Base-by-base conservation (phyloP, 1,139 yeast genomes). In the Lodderomyces jiufengensis region DNA sequence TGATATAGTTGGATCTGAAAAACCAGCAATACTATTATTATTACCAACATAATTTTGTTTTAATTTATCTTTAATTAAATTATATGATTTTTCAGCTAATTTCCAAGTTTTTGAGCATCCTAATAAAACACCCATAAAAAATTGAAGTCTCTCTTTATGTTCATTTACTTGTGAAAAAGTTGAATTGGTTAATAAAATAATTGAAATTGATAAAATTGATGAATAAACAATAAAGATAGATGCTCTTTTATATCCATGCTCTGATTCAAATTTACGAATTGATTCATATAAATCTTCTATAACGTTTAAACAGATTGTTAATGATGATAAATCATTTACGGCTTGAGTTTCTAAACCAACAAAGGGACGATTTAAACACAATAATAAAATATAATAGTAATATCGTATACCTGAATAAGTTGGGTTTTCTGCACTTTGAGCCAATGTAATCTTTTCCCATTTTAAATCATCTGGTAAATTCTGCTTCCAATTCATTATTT, bases 321-420 rank as follows among this genome's bases (percentile, higher is more conserved):
- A 52, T 0, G 66, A 64, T 13, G 63, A 55, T 22, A 67, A 50
- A 37, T 44, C 40, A 13, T 41, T 36, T 12, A 48, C 38, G 2
- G 38, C 23, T 9, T 38, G 40, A 10, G 38, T 35, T 14, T 46
- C 46, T n/a, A 52, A 42, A 22, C 69, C 70, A 31, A 79, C 67
- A 47, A 78, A 78, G 1, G 84, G 84, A 31, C 81, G 62, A 50
- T 78, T 78, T 34, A 78, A 65, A 41, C 82, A 77, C 16, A 78
- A 58, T 6, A 74, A 54, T 5, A 77, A 66, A 29, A 78, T 73
- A 48, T 77, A 78, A 49, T 78, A 79, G 49, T 76, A 77, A 50
- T 76, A 78, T 46, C 81, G 60, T 25, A 77, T 70, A 37, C 76
- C 65, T 40, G 76, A 63, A 15, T 71, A 52, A 26, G 78, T 59